phyloP scores from a whole-genome alignment of 768 basidiomycete genomes.

The Lactarius akahatsu region DNA sequence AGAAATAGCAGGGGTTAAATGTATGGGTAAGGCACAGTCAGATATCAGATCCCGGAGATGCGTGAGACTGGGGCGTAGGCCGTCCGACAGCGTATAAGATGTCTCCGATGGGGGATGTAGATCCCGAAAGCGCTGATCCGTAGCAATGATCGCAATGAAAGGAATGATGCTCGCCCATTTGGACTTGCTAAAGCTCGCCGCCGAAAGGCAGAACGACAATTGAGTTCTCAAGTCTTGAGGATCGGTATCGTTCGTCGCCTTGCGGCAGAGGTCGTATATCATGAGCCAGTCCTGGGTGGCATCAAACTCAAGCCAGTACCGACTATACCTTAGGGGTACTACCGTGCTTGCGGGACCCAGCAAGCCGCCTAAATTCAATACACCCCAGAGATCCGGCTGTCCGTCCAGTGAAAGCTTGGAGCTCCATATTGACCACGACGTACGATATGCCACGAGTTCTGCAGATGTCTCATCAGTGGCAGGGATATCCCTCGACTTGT shows the following conservation, averaged over 20 bases:
- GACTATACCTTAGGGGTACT: slow-evolving; percentile 8
- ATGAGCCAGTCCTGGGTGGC: slow-evolving; percentile 14
- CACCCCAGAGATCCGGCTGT: background rate
- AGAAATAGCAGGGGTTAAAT: background rate
- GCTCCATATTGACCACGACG: slow-evolving; percentile 14
- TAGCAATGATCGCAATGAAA: background rate
- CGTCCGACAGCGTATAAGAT: slow-evolving; percentile 13
- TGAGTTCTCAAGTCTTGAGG: background rate
- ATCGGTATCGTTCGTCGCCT: background rate
- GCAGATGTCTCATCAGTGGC: background rate
- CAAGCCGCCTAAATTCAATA: background rate
- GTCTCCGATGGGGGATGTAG: background rate
- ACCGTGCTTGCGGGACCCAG: background rate
- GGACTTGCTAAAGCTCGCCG: slow-evolving; percentile 8
- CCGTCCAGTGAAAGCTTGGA: background rate
- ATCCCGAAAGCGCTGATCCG: background rate
- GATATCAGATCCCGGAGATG: background rate
- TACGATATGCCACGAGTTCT: background rate
- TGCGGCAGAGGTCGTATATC: slow-evolving; percentile 16
- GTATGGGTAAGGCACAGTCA: background rate
- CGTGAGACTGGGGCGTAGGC: background rate
- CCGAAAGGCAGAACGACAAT: slow-evolving; percentile 12
- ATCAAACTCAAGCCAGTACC: slow-evolving; percentile 17
- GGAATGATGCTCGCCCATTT: background rate
- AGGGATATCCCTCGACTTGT: slow-evolving; percentile 9